These are phyloP conservation scores for Arthonia radiata DNA, from an alignment of 495 filamentous ascomycete species.

Conservation along the genomic window DNA sequence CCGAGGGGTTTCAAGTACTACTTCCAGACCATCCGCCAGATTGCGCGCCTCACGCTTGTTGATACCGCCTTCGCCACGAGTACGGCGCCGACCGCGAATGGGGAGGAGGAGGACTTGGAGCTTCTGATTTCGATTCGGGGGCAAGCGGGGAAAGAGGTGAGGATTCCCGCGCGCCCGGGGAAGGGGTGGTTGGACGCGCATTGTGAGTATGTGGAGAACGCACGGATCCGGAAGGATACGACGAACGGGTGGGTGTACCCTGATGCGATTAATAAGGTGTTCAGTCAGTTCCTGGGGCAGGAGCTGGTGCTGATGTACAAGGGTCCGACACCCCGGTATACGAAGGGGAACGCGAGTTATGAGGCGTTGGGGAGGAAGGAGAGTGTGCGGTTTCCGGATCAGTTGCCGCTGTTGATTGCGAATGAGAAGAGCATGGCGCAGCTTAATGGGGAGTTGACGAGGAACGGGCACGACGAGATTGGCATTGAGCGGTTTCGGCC, in stretches of 20 bases:
- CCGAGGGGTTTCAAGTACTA: too few relatives aligned
- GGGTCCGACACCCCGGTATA: conserved; percentile 10
- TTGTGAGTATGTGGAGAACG: conserved; percentile 6
- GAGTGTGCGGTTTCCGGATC: conserved; percentile 12
- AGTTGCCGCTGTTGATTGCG: conserved; percentile 15
- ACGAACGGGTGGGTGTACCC: conserved; percentile 13
- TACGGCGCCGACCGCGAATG: conserved; percentile 6
- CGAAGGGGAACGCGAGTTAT: conserved; percentile 10
- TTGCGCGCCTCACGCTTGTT: conserved; percentile 16
- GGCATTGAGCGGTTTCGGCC: conserved; percentile 20
- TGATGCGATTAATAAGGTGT: conserved; percentile 8
- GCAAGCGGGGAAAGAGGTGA: too few relatives aligned
- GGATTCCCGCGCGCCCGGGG: conserved; percentile 15
- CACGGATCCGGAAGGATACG: conserved; percentile 14
- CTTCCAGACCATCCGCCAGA: conserved; percentile 17
- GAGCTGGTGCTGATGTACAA: conserved; percentile 16
- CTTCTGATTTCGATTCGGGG: conserved; percentile 8
- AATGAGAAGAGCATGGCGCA: conserved; percentile 16
- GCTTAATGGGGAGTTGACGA: conserved; percentile 12
- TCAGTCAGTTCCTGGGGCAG: conserved; percentile 13
- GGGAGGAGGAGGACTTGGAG: conserved; percentile 6
- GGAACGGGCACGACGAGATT: conserved; percentile 8
- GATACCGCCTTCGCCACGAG: conserved; percentile 10
- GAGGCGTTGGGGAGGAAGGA: conserved; percentile 10
- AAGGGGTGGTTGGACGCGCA: conserved; percentile 12